These are phyloP conservation scores for Leccinum subtestaceum DNA, from an alignment of 768 basidiomycete species.

Conservation along the genomic window DNA sequence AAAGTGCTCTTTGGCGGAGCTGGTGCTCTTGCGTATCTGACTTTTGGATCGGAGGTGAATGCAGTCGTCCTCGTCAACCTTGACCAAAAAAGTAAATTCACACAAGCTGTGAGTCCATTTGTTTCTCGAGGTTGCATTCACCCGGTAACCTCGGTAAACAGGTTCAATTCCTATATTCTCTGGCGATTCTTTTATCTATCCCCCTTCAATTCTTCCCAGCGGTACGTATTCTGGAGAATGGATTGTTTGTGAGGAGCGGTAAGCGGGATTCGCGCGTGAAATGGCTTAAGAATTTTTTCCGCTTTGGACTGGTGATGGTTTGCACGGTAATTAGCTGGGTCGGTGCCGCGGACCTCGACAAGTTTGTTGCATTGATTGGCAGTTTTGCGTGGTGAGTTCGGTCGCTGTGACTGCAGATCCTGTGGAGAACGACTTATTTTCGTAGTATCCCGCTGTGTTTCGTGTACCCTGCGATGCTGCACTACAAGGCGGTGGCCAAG, in stretches of 20 bases:
- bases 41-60: conserved; percentile 84
- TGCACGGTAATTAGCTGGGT: conserved; percentile 81
- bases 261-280: conserved; percentile 81
- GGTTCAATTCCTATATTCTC: conserved; percentile 86
- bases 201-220: conserved; percentile 98
- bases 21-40: conserved; percentile 80
- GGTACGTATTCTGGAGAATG: conserved; percentile 95
- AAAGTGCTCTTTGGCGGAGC: conserved; percentile 84
- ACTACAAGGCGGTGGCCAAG: conserved; percentile 80
- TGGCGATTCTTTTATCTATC: conserved; percentile 88
- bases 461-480: conserved; percentile 91
- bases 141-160: conserved; percentile 23
- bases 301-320: conserved; percentile 69
- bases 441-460: conserved; percentile 88
- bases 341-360: conserved; percentile 88
- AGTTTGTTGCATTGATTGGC: conserved; percentile 92
- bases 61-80: conserved; percentile 96
- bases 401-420: not conserved
- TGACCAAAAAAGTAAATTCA: conserved; percentile 76
- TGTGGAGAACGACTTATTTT: conserved; percentile 12
- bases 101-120: conserved; percentile 68
- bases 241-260: conserved; percentile 83
- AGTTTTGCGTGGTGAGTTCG: conserved; percentile 84
- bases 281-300: conserved; percentile 94
- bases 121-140: conserved; percentile 8